Base-by-base conservation (phyloP, 2,329 filamentous ascomycete genomes). In the Apiospora aurea region DNA sequence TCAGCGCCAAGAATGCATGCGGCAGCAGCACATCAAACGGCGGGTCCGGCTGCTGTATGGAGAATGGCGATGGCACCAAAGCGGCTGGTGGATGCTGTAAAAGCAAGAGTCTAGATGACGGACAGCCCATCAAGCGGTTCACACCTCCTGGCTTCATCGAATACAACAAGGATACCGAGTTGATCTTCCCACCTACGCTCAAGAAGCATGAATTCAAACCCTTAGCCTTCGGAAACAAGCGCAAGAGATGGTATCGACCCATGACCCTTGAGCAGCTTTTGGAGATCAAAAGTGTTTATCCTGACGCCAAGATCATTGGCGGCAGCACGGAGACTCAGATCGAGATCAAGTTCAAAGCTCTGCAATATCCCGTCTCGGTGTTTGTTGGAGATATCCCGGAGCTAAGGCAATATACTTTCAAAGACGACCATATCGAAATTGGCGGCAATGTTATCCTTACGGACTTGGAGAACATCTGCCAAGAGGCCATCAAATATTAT, bases 301-400 rank as follows among this genome's bases (percentile, higher is more conserved):
- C 96, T 0, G 90, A 92, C 38, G 94, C 96, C 5, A 99, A 98
- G 82, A 91, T 99, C 73, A 97, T 99, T 73, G 96, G 95, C 69
- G 96, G 96, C 73, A 97, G 95, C 80, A 97, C 95, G 2, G 96
- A 99, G 82, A 98, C 96, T 0, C 96, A 98, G 82, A 98, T 99
- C 73, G 96, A 99, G 83, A 93, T 97, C 84, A 98, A 97, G 83
- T 98, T 99, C 88, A 98, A 98, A 84, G 94, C 92, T 0, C 90
- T 97, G 86, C 89, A 95, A 77, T 98, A 98, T 80, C 92, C 92
- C 4, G 91, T 94, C 0, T 98, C 95, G 0, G 93, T 99, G 0
- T 98, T 93, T 76, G 93, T 98, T 13, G 95, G 96, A 14, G 96
- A 99, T 78, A 97, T 99, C 72, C 86, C 94, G 0, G 96, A 98